Conservation (phyloP, 2,329 filamentous ascomycete species). For the Dendryphion nanum region DNA sequence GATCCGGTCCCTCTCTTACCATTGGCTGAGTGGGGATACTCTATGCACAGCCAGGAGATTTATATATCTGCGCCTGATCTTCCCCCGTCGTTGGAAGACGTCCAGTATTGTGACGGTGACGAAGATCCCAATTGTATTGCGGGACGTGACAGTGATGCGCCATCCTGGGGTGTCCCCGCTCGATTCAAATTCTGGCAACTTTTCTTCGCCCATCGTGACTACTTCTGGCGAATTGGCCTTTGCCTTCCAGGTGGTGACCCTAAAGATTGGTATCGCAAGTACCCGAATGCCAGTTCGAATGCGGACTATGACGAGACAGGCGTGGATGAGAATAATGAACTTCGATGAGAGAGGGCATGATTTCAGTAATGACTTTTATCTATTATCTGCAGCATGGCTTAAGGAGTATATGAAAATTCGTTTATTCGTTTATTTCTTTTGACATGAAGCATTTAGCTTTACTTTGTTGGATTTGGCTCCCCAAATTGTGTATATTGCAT, state of each 20-base stretch:
- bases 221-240: slow-evolving; percentile 90
- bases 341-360: slow-evolving; percentile 9
- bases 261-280: slow-evolving; percentile 60
- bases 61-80: slow-evolving; percentile 74
- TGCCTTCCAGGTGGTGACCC: slow-evolving; percentile 81
- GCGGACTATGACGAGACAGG: slow-evolving; percentile 9
- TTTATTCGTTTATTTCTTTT: too few relatives aligned
- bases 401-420: too few relatives aligned
- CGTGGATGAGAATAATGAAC: slow-evolving; percentile 10
- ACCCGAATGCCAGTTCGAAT: slow-evolving; percentile 23
- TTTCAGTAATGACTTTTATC: not conserved
- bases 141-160: slow-evolving; percentile 44
- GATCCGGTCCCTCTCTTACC: slow-evolving; percentile 91
- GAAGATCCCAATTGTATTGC: slow-evolving; percentile 71
- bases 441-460: too few relatives aligned
- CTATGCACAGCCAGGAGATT: slow-evolving; percentile 81
- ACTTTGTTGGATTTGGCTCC: too few relatives aligned
- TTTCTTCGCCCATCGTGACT: slow-evolving; percentile 91
- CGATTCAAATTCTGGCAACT: slow-evolving; percentile 84
- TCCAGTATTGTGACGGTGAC: slow-evolving; percentile 70
- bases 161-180: slow-evolving; percentile 43
- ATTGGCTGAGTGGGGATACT: slow-evolving; percentile 82
- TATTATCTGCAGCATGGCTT: too few relatives aligned
- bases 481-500: too few relatives aligned
- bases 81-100: slow-evolving; percentile 65